Evolutionary conservation across 2,329 filamentous ascomycete genomes (phyloP).

Genomic region (Arthrinium puccinioides): DNA sequence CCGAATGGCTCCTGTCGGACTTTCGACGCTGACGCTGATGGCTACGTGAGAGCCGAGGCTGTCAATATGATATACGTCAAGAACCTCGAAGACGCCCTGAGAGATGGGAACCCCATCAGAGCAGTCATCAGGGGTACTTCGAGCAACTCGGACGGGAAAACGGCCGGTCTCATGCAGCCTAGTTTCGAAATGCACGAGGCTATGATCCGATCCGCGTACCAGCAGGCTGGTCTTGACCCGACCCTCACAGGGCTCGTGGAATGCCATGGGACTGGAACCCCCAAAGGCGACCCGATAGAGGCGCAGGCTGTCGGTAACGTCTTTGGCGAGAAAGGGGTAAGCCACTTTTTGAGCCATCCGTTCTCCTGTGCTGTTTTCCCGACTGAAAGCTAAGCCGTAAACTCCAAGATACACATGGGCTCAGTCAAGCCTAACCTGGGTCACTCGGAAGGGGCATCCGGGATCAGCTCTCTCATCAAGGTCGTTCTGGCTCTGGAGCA

Average conservation of each 20-base stretch:
- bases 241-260: constrained; percentile 11
- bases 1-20: constrained; percentile 16
- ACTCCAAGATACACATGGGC: constrained; percentile 12
- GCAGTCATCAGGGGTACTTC: constrained; percentile 3
- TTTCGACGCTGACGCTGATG: constrained; percentile 33
- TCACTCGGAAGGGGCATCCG: constrained; percentile 11
- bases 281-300: constrained; percentile 31
- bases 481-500: constrained; percentile 8
- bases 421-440: constrained; percentile 15
- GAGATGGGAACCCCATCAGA: constrained; percentile 29
- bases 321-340: not conserved
- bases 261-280: constrained; percentile 28
- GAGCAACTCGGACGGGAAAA: constrained; percentile 14
- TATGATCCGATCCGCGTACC: constrained; percentile 14
- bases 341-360: too few species aligned
- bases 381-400: too few species aligned
- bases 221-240: constrained; percentile 10
- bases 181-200: constrained; percentile 11
- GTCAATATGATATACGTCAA: constrained; percentile 34
- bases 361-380: too few species aligned
- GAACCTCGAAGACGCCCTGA: constrained; percentile 30
- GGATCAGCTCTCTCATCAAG: constrained; percentile 13
- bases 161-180: constrained; percentile 12
- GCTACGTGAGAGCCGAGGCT: constrained; percentile 29
- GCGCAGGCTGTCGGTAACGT: constrained; percentile 20